A percentile compares a stretch with the other conserved stretches of the same genome.
Evolutionary conservation across 2,329 filamentous ascomycete genomes (phyloP).

Genomic region (Diplocarpon rosae): DNA sequence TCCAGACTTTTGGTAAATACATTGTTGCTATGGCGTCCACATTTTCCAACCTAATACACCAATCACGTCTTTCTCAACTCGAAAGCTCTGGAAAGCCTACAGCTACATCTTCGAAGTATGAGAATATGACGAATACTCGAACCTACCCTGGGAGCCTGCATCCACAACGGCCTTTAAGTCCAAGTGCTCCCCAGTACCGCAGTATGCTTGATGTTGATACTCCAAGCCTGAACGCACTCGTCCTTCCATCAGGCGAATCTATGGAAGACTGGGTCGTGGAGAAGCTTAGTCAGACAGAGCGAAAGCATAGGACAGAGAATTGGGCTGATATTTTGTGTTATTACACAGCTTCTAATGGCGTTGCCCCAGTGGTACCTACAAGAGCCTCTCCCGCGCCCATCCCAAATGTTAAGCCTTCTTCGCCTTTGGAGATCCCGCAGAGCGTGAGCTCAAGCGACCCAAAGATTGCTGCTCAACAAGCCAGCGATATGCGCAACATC

Average conservation of each 20-base stretch:
- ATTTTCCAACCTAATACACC: constrained; percentile 13
- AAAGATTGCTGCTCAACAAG: constrained; percentile 29
- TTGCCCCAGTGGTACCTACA: constrained; percentile 22
- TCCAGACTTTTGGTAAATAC: constrained; percentile 1
- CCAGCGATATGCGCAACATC: constrained; percentile 54
- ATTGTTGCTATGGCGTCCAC: constrained; percentile 15
- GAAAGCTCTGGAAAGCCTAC: constrained; percentile 10
- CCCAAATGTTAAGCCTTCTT: constrained; percentile 23
- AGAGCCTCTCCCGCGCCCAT: constrained; percentile 23
- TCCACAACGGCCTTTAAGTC: constrained; percentile 17
- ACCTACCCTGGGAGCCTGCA: constrained; percentile 20
- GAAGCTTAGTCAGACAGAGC: constrained; percentile 17
- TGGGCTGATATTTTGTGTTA: constrained; percentile 27
- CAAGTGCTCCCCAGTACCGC: constrained; percentile 31
- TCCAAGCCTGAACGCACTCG: constrained; percentile 27
- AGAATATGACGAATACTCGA: constrained; percentile 4
- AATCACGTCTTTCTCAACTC: constrained; percentile 13
- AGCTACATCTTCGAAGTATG: constrained; percentile 6
- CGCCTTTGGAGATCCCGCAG: constrained; percentile 24
- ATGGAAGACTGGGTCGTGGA: constrained; percentile 22
- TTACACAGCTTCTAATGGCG: constrained; percentile 28
- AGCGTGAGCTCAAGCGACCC: constrained; percentile 28
- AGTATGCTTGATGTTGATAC: constrained; percentile 45
- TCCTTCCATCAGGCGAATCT: constrained; percentile 16
- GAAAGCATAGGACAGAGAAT: constrained; percentile 22